Percentiles rank a stretch among this genome's conserved stretches.
Evolutionary conservation across 1,284 basidiomycete genomes (phyloP).

Genomic region (Microstroma glucosiphilum): DNA sequence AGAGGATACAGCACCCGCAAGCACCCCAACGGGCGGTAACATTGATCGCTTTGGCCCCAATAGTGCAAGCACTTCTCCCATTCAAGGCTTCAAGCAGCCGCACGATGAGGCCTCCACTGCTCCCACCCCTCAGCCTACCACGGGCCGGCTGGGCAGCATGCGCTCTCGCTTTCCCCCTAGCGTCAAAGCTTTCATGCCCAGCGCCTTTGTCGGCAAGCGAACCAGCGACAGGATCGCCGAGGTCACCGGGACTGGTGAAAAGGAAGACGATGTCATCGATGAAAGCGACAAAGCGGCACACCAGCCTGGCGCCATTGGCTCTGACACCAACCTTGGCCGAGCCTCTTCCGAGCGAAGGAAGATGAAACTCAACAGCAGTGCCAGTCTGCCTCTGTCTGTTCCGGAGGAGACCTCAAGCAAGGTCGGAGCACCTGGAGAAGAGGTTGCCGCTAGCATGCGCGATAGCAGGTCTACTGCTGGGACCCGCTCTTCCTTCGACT

Average conservation of each 20-base stretch:
- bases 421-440: not conserved
- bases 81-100: slow-evolving; percentile 8
- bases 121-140: slow-evolving; percentile 22
- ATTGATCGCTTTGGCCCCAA: slow-evolving; percentile 11
- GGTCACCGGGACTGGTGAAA: slow-evolving; percentile 25
- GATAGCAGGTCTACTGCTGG: slow-evolving; percentile 40
- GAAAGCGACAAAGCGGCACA: slow-evolving; percentile 8
- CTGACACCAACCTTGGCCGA: not conserved
- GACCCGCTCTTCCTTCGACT: slow-evolving; percentile 36
- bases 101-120: slow-evolving; percentile 10
- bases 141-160: slow-evolving; percentile 40
- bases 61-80: not conserved
- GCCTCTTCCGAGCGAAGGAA: slow-evolving; percentile 6
- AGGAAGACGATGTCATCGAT: slow-evolving; percentile 28
- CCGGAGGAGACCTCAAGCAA: slow-evolving; percentile 53
- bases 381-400: slow-evolving; percentile 72
- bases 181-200: slow-evolving; percentile 46
- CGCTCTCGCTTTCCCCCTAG: slow-evolving; percentile 42
- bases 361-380: slow-evolving; percentile 68
- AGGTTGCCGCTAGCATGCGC: slow-evolving; percentile 19
- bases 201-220: slow-evolving; percentile 41
- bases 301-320: not conserved
- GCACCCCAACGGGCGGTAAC: slow-evolving; percentile 14
- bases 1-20: slow-evolving; percentile 9
- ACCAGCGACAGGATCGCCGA: slow-evolving; percentile 42